Base-by-base conservation (phyloP, 2,329 filamentous ascomycete species). In the Talaromyces sp. region DNA sequence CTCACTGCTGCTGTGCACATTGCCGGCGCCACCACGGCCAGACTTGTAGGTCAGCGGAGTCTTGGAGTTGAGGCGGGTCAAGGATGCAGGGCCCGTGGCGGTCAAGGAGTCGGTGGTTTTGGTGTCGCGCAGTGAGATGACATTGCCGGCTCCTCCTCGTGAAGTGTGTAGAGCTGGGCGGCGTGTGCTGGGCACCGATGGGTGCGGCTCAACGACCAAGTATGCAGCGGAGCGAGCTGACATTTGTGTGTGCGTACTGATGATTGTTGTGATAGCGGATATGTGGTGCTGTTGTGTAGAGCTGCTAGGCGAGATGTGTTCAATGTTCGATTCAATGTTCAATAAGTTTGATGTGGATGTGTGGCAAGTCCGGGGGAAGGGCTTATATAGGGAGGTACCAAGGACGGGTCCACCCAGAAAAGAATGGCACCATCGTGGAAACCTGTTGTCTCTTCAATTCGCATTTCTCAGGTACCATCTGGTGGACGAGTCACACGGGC, bases 171-270 rank as follows among this genome's bases (percentile, higher is more conserved):
- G 75, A 72, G 83, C 80, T 43, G 78, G 75, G 72, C 83, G 82
- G 69, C 75, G 76, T 63, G 72, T 71, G 64, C 80, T 77, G 63
- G 82, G 80, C 70, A 85, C 80, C 62, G 85, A 84, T 22, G 86
- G 86, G 76, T 88, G 86, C 68, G 86, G 86, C 73, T 88, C 86
- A 74, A 84, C 81, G 73, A 88, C 82, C 71, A 80, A 81, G 80
- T 85, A 86, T 71, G 78, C 75, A 66, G 68, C 63, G 50, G 75
- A 72, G 60, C 47, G 43, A 22, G 72, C 66, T 52, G 78, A 72
- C 74, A 74, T 65, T 66, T 59, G 45, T 64, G 5, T 39, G 4
- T 19, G n/a, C 24, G 7, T 13, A n/a, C n/a, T 57, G 54, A 37
- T 27, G 11, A 7, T 37, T 14, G 1, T 19, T 14, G 16, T 54